Conservation (phyloP, 177 flowering plant genomes). For the Telopea speciosissima region DNA sequence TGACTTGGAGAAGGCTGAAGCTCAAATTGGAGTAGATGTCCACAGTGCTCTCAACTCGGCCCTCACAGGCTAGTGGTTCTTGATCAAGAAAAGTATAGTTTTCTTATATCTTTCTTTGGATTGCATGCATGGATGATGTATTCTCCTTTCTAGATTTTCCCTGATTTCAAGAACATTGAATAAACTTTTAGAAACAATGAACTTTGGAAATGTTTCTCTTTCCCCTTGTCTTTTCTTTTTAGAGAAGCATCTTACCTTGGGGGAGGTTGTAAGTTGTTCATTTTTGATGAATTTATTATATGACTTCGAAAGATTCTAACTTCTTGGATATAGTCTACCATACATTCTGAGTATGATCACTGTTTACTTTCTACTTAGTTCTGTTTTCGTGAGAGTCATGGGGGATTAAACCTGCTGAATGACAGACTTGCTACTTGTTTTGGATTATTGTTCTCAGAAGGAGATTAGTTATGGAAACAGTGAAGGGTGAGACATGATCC, state of each 20-base stretch:
- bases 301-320: background rate
- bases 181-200: slow-evolving; percentile 9
- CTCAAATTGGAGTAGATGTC: slow-evolving; percentile 83
- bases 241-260: background rate
- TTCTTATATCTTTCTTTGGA: background rate
- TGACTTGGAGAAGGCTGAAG: slow-evolving; percentile 87
- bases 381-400: no score
- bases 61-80: slow-evolving; percentile 29
- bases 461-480: no score
- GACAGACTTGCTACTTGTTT: no score
- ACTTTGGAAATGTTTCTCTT: background rate
- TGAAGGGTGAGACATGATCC: no score
- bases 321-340: background rate
- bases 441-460: no score
- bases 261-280: background rate
- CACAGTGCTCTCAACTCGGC: slow-evolving; percentile 75
- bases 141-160: slow-evolving; percentile 4
- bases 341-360: background rate
- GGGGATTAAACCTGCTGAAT: no score
- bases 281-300: background rate
- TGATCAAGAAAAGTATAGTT: background rate
- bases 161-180: slow-evolving; percentile 4
- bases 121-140: slow-evolving; percentile 1
- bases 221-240: no score
- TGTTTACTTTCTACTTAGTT: background rate